phyloP scores from a whole-genome alignment of 257 asterid species.

The Jasminum sambac region DNA sequence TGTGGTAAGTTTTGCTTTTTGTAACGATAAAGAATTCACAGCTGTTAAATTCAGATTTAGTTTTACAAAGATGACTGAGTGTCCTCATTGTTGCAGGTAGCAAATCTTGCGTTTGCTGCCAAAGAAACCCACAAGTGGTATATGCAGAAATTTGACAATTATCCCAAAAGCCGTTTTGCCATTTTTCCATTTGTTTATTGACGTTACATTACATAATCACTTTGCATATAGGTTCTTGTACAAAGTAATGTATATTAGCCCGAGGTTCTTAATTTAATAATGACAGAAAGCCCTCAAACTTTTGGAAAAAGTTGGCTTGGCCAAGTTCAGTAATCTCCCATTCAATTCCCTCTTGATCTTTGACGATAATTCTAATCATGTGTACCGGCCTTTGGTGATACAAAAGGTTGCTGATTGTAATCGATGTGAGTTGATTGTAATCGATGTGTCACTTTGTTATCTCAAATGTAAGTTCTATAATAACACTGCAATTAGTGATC shows the following conservation, averaged over 20 bases:
- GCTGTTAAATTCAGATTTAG: background rate
- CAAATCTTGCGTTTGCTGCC: slow-evolving; percentile 76
- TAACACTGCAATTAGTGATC: too few relatives aligned
- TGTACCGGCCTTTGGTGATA: too few relatives aligned
- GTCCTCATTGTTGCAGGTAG: slow-evolving; percentile 51
- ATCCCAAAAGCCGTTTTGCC: slow-evolving; percentile 65
- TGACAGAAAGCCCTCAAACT: background rate
- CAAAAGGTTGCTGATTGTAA: too few relatives aligned
- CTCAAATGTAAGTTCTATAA: too few relatives aligned
- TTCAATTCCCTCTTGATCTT: background rate
- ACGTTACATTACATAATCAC: background rate
- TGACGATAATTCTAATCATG: too few relatives aligned
- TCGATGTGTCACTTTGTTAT: too few relatives aligned
- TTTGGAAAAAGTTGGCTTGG: background rate
- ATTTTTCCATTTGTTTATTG: slow-evolving; percentile 62
- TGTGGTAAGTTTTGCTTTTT: slow-evolving; percentile 48
- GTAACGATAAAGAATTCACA: slow-evolving; percentile 3
- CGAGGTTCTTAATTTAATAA: background rate
- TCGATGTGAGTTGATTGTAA: too few relatives aligned
- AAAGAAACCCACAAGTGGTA: slow-evolving; percentile 88
- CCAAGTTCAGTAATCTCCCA: background rate
- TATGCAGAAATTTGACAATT: slow-evolving; percentile 67
- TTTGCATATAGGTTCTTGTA: background rate
- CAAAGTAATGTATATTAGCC: background rate
- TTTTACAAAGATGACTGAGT: background rate